Percentiles rank a stretch among this genome's conserved stretches.
These are phyloP conservation scores for Phytophthora cactorum DNA, from an alignment of 352 stramenopile species.

Conservation along the genomic window DNA sequence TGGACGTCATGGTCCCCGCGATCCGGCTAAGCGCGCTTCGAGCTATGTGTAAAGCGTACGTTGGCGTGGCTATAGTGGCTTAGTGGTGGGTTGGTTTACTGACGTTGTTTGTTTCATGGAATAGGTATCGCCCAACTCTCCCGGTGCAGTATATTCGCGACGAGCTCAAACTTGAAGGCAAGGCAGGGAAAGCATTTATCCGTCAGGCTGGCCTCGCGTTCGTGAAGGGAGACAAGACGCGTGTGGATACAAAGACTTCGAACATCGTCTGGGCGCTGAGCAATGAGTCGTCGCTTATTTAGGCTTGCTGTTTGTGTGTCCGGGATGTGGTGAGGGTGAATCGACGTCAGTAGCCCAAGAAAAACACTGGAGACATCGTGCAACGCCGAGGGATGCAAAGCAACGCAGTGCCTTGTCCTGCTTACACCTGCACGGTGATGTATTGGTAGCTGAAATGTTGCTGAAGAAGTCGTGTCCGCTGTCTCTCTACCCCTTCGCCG, in stretches of 20 bases:
- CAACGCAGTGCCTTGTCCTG: neutral
- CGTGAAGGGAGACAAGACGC: slow-evolving; percentile 61
- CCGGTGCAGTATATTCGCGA: slow-evolving; percentile 74
- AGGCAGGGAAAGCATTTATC: slow-evolving; percentile 77
- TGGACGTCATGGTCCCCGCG: slow-evolving; percentile 86
- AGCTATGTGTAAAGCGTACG: slow-evolving; percentile 90
- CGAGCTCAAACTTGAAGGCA: slow-evolving; percentile 78
- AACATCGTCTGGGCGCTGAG: slow-evolving; percentile 87
- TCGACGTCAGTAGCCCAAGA: slow-evolving; percentile 9
- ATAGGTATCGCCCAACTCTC: slow-evolving; percentile 79
- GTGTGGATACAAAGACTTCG: slow-evolving; percentile 83
- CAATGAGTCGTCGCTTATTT: slow-evolving; percentile 86
- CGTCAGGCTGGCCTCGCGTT: slow-evolving; percentile 75
- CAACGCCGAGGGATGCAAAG: neutral
- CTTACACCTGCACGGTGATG: slow-evolving; percentile 6
- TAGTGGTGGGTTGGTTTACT: slow-evolving; percentile 14
- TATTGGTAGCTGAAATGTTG: slow-evolving; percentile 23
- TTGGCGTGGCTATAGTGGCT: slow-evolving; percentile 11
- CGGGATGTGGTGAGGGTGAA: neutral
- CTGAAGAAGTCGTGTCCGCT: slow-evolving; percentile 10
- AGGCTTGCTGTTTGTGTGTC: slow-evolving; percentile 27
- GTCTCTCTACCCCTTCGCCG: slow-evolving; percentile 7
- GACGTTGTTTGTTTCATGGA: slow-evolving; percentile 16
- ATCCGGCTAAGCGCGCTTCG: slow-evolving; percentile 84
- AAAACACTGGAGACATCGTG: slow-evolving; percentile 1